Conservation (phyloP, 768 basidiomycete genomes). For the Daedalea quercina region DNA sequence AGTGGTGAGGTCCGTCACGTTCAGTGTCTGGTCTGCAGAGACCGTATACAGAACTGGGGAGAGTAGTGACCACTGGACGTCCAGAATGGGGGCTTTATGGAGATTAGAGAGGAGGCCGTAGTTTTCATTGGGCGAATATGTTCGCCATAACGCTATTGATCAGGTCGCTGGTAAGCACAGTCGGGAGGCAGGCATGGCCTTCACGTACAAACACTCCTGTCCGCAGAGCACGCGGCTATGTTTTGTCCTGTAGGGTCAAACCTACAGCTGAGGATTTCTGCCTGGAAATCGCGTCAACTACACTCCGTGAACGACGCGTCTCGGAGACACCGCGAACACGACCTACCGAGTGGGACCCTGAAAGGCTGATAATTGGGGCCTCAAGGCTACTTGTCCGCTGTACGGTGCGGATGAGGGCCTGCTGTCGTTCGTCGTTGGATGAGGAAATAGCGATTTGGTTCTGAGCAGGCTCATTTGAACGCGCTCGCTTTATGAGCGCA, state of each 20-base stretch:
- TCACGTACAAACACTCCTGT: constrained; percentile 81
- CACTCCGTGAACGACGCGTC: not conserved
- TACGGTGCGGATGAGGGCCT: constrained; percentile 77
- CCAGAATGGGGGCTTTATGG: constrained; percentile 87
- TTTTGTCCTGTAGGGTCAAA: constrained; percentile 94
- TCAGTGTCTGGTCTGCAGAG: constrained; percentile 83
- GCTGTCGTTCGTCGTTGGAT: constrained; percentile 62
- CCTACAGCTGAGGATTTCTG: constrained; percentile 85
- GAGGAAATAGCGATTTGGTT: constrained; percentile 78
- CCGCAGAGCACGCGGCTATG: constrained; percentile 87
- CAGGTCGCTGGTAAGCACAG: not conserved
- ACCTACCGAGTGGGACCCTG: constrained; percentile 81
- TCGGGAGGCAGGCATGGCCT: not conserved
- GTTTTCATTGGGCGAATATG: constrained; percentile 89
- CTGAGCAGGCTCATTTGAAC: constrained; percentile 43
- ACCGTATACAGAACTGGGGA: constrained; percentile 74
- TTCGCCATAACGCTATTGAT: constrained; percentile 77
- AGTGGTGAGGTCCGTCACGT: constrained; percentile 72
- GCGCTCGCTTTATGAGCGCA: constrained; percentile 54
- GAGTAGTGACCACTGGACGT: constrained; percentile 84
- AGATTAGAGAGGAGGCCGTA: constrained; percentile 79
- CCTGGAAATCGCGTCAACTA: constrained; percentile 30
- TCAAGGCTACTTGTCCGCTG: constrained; percentile 90
- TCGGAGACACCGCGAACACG: not conserved
- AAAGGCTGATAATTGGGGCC: constrained; percentile 89